Conservation (phyloP, 2,329 filamentous ascomycete genomes). For the Microsporum canis region DNA sequence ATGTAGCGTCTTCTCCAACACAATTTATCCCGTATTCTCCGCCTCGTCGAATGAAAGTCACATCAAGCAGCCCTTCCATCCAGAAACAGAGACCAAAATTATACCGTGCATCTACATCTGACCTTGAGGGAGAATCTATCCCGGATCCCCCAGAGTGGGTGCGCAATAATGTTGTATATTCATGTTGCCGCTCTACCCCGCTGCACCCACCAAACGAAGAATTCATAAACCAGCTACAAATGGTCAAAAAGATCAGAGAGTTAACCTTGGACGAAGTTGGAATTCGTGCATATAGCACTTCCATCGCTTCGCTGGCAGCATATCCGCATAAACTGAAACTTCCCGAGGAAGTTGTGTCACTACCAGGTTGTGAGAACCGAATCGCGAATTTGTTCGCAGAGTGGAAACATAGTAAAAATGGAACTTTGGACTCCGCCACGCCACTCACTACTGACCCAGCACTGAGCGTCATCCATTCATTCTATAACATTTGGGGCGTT, state of each 20-base stretch:
- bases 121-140: constrained; percentile 54
- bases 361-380: constrained; percentile 75
- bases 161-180: constrained; percentile 52
- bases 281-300: constrained; percentile 73
- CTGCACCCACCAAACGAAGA: constrained; percentile 56
- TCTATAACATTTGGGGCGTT: constrained; percentile 88
- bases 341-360: constrained; percentile 33
- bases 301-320: constrained; percentile 70
- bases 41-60: background rate
- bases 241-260: constrained; percentile 59
- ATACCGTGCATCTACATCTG: constrained; percentile 61
- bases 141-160: constrained; percentile 62
- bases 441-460: constrained; percentile 54
- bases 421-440: constrained; percentile 51
- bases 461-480: constrained; percentile 54
- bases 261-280: constrained; percentile 67
- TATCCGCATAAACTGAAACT: constrained; percentile 54
- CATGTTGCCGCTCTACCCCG: constrained; percentile 69
- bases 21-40: constrained; percentile 5
- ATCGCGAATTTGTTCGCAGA: constrained; percentile 68
- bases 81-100: constrained; percentile 37
- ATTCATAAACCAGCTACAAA: constrained; percentile 64
- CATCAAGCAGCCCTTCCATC: constrained; percentile 14
- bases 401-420: constrained; percentile 49
- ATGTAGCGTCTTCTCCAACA: constrained; percentile 24